Percentiles rank a stretch among this genome's conserved stretches.
phyloP scores from a whole-genome alignment of 257 asterid species.

The Solanum tacnaense region DNA sequence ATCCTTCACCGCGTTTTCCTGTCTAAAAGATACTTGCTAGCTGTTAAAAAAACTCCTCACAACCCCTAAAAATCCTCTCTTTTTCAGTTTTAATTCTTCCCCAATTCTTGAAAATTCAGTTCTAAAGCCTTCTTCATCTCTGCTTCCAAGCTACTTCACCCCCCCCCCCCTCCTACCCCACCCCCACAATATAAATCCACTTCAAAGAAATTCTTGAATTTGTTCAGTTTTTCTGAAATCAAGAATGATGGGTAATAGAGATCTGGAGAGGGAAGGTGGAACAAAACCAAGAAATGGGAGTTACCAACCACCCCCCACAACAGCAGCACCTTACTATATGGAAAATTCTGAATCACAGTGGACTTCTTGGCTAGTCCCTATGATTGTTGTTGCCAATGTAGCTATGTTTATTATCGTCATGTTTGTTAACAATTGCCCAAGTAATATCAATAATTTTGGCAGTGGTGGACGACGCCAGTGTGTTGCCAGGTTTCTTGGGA shows the following conservation, averaged over 20 bases:
- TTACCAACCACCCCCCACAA: conserved; percentile 14
- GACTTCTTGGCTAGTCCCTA: conserved; percentile 93
- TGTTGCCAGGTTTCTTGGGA: conserved; percentile 71
- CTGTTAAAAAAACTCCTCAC: neutral
- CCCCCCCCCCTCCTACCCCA: neutral
- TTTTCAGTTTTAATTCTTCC: conserved; percentile 1
- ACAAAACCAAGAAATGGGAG: conserved; percentile 24
- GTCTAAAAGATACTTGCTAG: neutral
- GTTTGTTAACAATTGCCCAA: conserved; percentile 83
- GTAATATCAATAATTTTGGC: conserved; percentile 12
- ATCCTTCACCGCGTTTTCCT: neutral
- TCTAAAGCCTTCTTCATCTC: conserved; percentile 11
- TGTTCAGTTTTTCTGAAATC: neutral
- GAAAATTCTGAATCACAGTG: conserved; percentile 64
- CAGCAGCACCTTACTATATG: conserved; percentile 30
- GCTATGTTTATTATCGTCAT: conserved; percentile 72
- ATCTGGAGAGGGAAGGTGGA: conserved; percentile 52
- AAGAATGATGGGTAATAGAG: conserved; percentile 37
- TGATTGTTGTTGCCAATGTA: conserved; percentile 81
- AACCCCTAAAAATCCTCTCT: neutral
- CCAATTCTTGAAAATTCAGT: conserved; percentile 36
- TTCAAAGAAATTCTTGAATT: neutral
- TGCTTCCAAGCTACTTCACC: conserved; percentile 38
- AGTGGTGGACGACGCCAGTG: conserved; percentile 44
- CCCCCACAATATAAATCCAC: neutral